Evolutionary conservation across 352 stramenopile genomes (phyloP), one percentile per base, ranked within the genome.

Genomic region (Thalassiosira tumida): DNA sequence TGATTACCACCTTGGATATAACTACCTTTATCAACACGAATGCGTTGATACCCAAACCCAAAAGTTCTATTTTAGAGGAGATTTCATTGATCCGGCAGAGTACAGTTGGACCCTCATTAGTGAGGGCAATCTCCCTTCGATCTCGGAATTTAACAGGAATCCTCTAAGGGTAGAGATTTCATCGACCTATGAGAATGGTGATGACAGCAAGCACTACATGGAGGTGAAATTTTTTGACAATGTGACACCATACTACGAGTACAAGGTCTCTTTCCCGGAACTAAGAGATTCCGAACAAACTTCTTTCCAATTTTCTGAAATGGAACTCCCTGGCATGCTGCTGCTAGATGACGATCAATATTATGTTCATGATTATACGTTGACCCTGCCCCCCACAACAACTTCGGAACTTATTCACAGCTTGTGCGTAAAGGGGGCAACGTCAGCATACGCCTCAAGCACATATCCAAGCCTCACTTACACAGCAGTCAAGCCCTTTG

Each of bases 261-360:
- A 93, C 65, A 86, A 76, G 75, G 51, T 93, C 80, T 17, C 59
- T 5, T 93, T 93, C 74, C 64, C 82, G 33, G 76, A 77, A 90
- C 17, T 40, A 15, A 85, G 85, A 69, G 41, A 89, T 89, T 41
- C 88, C 13, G 26, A 77, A 3, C 64, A 64, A 40, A 51, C 26
- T 1, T 1, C 10, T 10, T 2, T 84, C 70, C 77, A 91, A 35
- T 91, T 91, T 79, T 67, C 84, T n/a, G 89, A 91, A 47, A 2
- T 93, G 31, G 89, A 93, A 73, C 78, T 93, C 7, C 85, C 72
- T n/a, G 89, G 89, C 14, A 10, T 93, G 72, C 51, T 91, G 50
- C 24, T 86, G n/a, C n/a, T n/a, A n/a, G n/a, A n/a, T n/a, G n/a
- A n/a, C n/a, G n/a, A n/a, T n/a, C n/a, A n/a, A n/a, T n/a, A n/a